Evolutionary conservation across 1,284 basidiomycete genomes (phyloP).

Genomic region (Amylostereum chailletii): DNA sequence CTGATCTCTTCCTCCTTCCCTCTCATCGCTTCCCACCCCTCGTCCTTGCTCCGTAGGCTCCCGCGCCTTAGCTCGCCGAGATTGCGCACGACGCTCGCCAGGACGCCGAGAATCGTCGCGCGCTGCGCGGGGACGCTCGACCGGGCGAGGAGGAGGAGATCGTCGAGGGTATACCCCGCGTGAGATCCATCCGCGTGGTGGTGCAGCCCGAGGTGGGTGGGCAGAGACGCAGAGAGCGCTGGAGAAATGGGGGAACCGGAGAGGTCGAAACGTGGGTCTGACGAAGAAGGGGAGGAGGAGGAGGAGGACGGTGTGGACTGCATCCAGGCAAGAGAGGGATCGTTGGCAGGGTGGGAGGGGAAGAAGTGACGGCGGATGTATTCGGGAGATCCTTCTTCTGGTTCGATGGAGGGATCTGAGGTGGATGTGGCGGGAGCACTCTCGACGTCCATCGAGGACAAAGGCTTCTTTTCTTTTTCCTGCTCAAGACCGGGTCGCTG

Average conservation of each 20-base stretch:
- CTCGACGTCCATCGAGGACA: not conserved
- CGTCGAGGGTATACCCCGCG: slow-evolving; percentile 86
- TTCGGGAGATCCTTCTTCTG: slow-evolving; percentile 72
- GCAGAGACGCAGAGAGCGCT: slow-evolving; percentile 43
- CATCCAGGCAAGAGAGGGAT: slow-evolving; percentile 78
- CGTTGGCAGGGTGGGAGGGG: slow-evolving; percentile 57
- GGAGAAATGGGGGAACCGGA: slow-evolving; percentile 56
- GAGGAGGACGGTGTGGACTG: slow-evolving; percentile 21
- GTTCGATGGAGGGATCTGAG: slow-evolving; percentile 18
- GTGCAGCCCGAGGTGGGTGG: slow-evolving; percentile 82
- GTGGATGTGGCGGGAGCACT: not conserved
- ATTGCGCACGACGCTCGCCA: slow-evolving; percentile 50
- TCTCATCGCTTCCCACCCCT: slow-evolving; percentile 29
- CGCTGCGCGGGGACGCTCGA: slow-evolving; percentile 83
- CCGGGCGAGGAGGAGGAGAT: slow-evolving; percentile 75
- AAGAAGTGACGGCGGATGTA: slow-evolving; percentile 82
- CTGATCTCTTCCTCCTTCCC: slow-evolving; percentile 39
- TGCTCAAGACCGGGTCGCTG: too few species aligned
- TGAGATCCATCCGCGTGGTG: slow-evolving; percentile 76
- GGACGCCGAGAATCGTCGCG: slow-evolving; percentile 71
- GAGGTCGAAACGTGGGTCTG: slow-evolving; percentile 64
- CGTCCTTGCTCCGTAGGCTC: slow-evolving; percentile 10
- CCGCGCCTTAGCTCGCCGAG: slow-evolving; percentile 22
- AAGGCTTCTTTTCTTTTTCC: too few species aligned
- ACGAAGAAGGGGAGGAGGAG: slow-evolving; percentile 17